phyloP scores from a whole-genome alignment of 225 moss, liverwort and hornwort genomes.

The Asterella californica region DNA sequence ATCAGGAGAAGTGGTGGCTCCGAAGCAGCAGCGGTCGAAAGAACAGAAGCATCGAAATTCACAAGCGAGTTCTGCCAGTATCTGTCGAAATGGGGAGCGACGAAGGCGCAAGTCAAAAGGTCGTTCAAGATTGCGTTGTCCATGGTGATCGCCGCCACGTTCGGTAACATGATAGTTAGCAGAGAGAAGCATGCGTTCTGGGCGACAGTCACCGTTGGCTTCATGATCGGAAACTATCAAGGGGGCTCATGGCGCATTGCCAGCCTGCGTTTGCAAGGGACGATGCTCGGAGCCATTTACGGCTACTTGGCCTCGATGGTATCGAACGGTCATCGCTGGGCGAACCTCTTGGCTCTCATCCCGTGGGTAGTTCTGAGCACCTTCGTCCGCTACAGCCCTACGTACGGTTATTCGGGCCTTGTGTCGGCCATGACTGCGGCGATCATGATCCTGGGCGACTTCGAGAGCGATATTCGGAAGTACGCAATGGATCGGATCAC shows the following conservation, averaged over 20 bases:
- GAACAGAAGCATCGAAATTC: neutral
- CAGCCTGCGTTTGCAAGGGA: constrained; percentile 39
- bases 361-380: constrained; percentile 35
- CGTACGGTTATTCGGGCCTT: constrained; percentile 36
- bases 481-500: constrained; percentile 43
- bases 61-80: neutral
- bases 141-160: constrained; percentile 26
- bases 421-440: constrained; percentile 45
- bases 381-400: constrained; percentile 31
- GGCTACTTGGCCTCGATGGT: constrained; percentile 35
- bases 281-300: constrained; percentile 36
- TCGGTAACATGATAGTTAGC: constrained; percentile 27
- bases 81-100: constrained; percentile 8
- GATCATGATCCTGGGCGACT: constrained; percentile 39
- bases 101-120: neutral
- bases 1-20: neutral
- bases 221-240: constrained; percentile 40
- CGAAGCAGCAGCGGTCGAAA: neutral
- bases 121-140: constrained; percentile 39
- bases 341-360: constrained; percentile 21
- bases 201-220: constrained; percentile 42
- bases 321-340: constrained; percentile 13
- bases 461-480: constrained; percentile 16
- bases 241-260: constrained; percentile 42
- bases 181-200: constrained; percentile 32